Evolutionary conservation across 2,329 filamentous ascomycete species (phyloP).

Genomic region (Paraphaeosphaeria sporulosa): DNA sequence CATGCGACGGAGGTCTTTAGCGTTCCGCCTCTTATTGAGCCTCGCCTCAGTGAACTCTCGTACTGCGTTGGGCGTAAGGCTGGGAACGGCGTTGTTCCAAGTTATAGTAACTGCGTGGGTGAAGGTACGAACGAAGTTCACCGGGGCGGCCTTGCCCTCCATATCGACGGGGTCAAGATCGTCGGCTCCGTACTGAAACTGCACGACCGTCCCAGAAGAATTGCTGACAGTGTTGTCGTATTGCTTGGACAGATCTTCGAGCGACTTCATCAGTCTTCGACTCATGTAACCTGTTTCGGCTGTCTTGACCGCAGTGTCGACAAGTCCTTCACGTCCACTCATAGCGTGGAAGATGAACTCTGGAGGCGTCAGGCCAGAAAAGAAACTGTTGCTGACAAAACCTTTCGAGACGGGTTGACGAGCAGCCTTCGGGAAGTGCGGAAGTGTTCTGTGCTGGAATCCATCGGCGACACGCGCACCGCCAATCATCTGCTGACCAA

Average conservation of each 20-base stretch:
- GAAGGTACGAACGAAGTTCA: constrained; percentile 91
- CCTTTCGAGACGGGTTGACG: constrained; percentile 94
- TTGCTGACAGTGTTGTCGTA: constrained; percentile 97
- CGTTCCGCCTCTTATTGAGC: constrained; percentile 68
- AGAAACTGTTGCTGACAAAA: constrained; percentile 98
- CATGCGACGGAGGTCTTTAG: constrained; percentile 26
- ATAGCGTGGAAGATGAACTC: constrained; percentile 99
- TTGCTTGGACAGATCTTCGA: constrained; percentile 91
- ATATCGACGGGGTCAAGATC: constrained; percentile 96
- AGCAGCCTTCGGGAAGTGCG: constrained; percentile 93
- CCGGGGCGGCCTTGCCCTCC: constrained; percentile 91
- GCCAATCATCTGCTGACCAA: constrained; percentile 97
- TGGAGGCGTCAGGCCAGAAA: constrained; percentile 84
- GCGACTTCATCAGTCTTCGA: constrained; percentile 93
- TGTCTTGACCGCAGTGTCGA: constrained; percentile 98
- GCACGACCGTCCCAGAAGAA: constrained; percentile 85
- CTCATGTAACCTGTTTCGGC: constrained; percentile 99
- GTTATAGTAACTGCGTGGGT: constrained; percentile 79
- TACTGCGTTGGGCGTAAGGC: constrained; percentile 78
- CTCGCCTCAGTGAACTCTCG: constrained; percentile 71
- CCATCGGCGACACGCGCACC: constrained; percentile 92
- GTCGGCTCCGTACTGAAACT: constrained; percentile 97
- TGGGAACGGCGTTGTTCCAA: constrained; percentile 77
- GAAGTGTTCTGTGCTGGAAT: constrained; percentile 93
- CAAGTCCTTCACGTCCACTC: constrained; percentile 95